phyloP scores from a whole-genome alignment of 2,329 filamentous ascomycete species.

The Fusarium xyrophilum region DNA sequence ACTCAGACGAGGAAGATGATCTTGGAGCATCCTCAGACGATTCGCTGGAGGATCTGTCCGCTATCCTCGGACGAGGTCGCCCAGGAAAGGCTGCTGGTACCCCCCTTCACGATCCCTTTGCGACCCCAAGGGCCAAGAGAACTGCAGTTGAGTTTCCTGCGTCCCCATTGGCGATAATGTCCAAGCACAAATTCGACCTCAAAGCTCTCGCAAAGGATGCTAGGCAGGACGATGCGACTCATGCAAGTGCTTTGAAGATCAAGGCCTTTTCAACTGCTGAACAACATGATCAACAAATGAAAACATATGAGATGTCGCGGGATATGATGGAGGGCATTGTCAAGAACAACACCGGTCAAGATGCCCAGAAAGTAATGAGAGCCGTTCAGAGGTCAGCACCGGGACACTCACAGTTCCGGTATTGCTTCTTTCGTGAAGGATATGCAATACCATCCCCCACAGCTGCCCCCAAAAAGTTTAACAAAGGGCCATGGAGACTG shows the following conservation, averaged over 20 bases:
- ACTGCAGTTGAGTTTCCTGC: constrained; percentile 49
- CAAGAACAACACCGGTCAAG: constrained; percentile 50
- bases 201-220: constrained; percentile 67
- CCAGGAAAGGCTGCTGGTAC: constrained; percentile 32
- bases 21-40: constrained; percentile 62
- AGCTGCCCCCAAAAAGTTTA: constrained; percentile 43
- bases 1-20: constrained; percentile 75
- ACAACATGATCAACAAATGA: constrained; percentile 5
- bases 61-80: constrained; percentile 42
- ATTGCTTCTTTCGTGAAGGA: constrained; percentile 58
- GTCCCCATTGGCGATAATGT: constrained; percentile 59
- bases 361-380: constrained; percentile 53
- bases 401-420: constrained; percentile 47
- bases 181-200: constrained; percentile 69
- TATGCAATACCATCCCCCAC: constrained; percentile 39
- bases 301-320: constrained; percentile 31
- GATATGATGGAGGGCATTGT: constrained; percentile 43
- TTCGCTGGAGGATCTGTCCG: constrained; percentile 61
- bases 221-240: constrained; percentile 63
- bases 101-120: constrained; percentile 35
- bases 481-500: constrained; percentile 55
- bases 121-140: constrained; percentile 58
- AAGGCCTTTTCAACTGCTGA: constrained; percentile 44
- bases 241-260: constrained; percentile 60
- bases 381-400: constrained; percentile 60